phyloP scores from a whole-genome alignment of 305 asterid species.

The Stenogyne calaminthoides region DNA sequence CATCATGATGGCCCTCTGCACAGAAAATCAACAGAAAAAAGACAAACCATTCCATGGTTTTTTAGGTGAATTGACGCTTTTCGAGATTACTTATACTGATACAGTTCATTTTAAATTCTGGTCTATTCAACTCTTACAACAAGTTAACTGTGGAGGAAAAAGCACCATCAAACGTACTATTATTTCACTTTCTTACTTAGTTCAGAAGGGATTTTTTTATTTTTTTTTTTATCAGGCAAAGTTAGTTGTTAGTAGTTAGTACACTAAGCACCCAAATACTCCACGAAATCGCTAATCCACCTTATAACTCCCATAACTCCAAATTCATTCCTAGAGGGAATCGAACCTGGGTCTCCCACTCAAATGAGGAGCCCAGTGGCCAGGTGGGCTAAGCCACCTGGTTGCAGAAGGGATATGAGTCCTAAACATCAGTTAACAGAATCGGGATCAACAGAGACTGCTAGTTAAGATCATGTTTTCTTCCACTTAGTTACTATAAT shows the following conservation, averaged over 20 bases:
- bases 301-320: too few relatives aligned
- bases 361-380: too few relatives aligned
- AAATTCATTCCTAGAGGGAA: too few relatives aligned
- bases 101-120: not conserved
- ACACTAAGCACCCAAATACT: too few relatives aligned
- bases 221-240: too few relatives aligned
- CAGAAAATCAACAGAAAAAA: not conserved
- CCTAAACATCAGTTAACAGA: not conserved
- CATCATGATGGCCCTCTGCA: conserved; percentile 15
- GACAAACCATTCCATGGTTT: not conserved
- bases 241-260: too few relatives aligned
- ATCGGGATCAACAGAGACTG: conserved; percentile 15
- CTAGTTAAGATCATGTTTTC: not conserved
- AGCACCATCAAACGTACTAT: not conserved
- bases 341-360: too few relatives aligned
- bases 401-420: conserved; percentile 2
- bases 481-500: conserved; percentile 1
- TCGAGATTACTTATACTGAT: not conserved
- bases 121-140: too few relatives aligned
- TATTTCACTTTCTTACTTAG: not conserved
- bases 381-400: too few relatives aligned
- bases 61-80: conserved; percentile 2
- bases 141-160: not conserved
- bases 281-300: too few relatives aligned
- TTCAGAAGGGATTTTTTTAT: too few relatives aligned